A percentile compares a stretch with the other conserved stretches of the same genome.
phyloP scores from a whole-genome alignment of 768 basidiomycete species.

The Coprinopsis marcescibilis region DNA sequence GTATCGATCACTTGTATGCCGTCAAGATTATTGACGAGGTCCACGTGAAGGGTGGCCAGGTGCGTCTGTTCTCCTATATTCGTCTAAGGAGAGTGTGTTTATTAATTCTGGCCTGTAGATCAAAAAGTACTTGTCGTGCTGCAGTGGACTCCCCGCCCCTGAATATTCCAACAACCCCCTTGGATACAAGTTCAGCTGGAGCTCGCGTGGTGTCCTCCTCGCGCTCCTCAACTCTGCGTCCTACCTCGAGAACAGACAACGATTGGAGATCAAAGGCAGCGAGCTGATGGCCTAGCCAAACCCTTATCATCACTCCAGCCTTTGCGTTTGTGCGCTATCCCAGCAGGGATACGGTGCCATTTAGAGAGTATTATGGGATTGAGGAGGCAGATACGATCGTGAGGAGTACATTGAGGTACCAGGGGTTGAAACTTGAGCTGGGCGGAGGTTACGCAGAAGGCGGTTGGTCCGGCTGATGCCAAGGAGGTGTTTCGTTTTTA shows the following conservation, averaged over 20 bases:
- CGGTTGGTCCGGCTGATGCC: constrained; percentile 60
- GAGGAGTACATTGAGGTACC: constrained; percentile 90
- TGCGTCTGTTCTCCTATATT: no score
- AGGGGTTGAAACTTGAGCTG: constrained; percentile 86
- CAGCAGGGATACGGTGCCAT: constrained; percentile 89
- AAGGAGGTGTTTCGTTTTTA: constrained; percentile 54
- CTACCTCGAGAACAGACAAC: constrained; percentile 62
- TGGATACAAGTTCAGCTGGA: constrained; percentile 99
- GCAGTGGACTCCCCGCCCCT: constrained; percentile 92
- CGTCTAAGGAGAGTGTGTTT: no score
- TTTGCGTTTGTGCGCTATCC: constrained; percentile 97
- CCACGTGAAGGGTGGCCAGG: constrained; percentile 92
- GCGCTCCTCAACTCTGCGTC: constrained; percentile 89
- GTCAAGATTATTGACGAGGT: constrained; percentile 93
- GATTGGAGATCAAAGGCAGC: constrained; percentile 62
- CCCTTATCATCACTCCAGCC: constrained; percentile 91
- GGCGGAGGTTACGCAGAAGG: constrained; percentile 76
- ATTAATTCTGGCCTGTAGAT: no score
- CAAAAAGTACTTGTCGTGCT: constrained; percentile 90
- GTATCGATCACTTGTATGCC: constrained; percentile 91
- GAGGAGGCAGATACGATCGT: constrained; percentile 91
- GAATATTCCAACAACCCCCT: constrained; percentile 91
- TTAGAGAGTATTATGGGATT: constrained; percentile 88
- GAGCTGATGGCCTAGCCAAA: constrained; percentile 89
- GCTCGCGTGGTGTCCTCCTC: constrained; percentile 90